Base-by-base conservation (phyloP, 2,329 filamentous ascomycete genomes). In the Davidsoniella neocaledoniae region DNA sequence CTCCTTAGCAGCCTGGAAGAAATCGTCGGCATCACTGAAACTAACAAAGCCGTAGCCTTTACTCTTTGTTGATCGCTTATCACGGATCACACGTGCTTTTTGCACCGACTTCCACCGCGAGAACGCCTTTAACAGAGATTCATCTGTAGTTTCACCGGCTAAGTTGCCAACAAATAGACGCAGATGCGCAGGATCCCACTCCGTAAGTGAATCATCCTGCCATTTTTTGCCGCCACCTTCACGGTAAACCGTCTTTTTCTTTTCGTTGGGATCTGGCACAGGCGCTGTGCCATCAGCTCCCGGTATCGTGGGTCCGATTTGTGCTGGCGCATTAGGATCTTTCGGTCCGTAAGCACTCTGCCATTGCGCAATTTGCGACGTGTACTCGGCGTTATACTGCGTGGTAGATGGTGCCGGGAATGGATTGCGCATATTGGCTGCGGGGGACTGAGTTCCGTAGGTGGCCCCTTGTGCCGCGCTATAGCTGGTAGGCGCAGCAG, bases 1-100 rank as follows among this genome's bases (percentile, higher is more conserved):
- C 68, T 96, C 90, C 67, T 91, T 87, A 59, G 87, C 90, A 1
- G 91, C 90, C 59, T 86, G 79, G 71, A 98, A 96, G 63, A 93
- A 96, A 60, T 95, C 88, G 63, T 98, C 91, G 26, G 87, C 85
- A 61, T 95, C 85, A 58, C 81, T 83, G 67, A 98, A 96, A 64
- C 86, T 91, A 50, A 98, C 88, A 61, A 98, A 98, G 2, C 91
- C 91, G 62, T 86, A 98, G 0, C 90, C 91, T 63, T 91, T 94
- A 60, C 85, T 93, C 68, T 98, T 98, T 50, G 84, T 91, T 1
- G 90, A 94, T 53, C 87, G 80, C 71, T 95, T 96, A 68, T 98
- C 91, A 47, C 91, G 80, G 54, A 96, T 81, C 29, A 98, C 91
- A 46, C 88, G 82, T 16, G 90, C 87, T 64, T 95, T 96, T 57